phyloP scores from a whole-genome alignment of 306 rosid species.

The Amphicarpaea edgeworthii region DNA sequence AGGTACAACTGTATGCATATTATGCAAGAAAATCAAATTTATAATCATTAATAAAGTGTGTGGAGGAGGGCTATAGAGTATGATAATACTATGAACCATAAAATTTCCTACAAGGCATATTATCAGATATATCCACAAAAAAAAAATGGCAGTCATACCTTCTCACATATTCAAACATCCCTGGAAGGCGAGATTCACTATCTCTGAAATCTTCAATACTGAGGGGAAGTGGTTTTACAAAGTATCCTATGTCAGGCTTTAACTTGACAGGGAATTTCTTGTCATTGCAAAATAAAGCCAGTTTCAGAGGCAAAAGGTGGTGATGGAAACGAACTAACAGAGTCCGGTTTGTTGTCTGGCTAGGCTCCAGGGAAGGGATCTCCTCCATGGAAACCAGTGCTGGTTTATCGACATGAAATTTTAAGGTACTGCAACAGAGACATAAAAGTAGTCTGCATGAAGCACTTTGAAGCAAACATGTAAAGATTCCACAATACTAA shows the following conservation, averaged over 20 bases:
- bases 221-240: conserved; percentile 76
- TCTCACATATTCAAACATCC: conserved; percentile 92
- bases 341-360: conserved; percentile 63
- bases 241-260: conserved; percentile 94
- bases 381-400: conserved; percentile 70
- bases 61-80: background rate
- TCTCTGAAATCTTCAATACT: conserved; percentile 66
- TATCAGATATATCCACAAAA: conserved; percentile 13
- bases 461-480: conserved; percentile 36
- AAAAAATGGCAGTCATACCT: conserved; percentile 62
- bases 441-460: conserved; percentile 40
- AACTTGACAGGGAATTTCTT: conserved; percentile 73
- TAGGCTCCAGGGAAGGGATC: conserved; percentile 79
- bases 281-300: conserved; percentile 78
- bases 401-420: conserved; percentile 56
- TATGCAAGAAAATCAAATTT: conserved; percentile 47
- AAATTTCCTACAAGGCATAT: conserved; percentile 23
- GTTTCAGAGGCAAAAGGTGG: conserved; percentile 90
- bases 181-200: conserved; percentile 82
- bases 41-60: conserved; percentile 28
- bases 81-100: background rate
- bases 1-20: conserved; percentile 71
- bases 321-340: conserved; percentile 87
- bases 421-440: conserved; percentile 63
- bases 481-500: conserved; percentile 22